Evolutionary conservation across 75 land plant species (phyloP).

Genomic region (Pseudotsuga menziesii): DNA sequence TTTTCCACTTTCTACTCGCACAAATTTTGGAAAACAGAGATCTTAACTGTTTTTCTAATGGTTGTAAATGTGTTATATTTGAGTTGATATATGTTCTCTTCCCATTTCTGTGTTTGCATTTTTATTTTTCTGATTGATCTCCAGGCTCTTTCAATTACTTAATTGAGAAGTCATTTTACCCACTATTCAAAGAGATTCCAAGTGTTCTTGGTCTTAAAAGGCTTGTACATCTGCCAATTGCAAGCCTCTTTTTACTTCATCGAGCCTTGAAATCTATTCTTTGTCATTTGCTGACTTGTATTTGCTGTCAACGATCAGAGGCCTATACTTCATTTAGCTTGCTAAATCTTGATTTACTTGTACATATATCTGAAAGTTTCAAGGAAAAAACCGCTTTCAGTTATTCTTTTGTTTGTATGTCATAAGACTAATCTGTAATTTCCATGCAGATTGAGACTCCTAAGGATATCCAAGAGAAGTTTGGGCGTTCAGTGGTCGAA

Average conservation of each 20-base stretch:
- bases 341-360: not conserved
- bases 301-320: not conserved
- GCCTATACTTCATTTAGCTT: not conserved
- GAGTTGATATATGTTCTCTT: not conserved
- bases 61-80: not conserved
- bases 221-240: not conserved
- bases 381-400: not conserved
- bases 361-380: not conserved
- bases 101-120: not conserved
- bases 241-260: not conserved
- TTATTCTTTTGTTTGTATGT: not conserved
- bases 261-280: not conserved
- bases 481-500: conserved; percentile 76
- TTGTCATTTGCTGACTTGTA: not conserved
- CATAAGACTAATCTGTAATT: not conserved
- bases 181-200: not conserved
- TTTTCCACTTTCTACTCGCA: not conserved
- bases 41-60: not conserved
- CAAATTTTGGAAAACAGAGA: not conserved
- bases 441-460: conserved; percentile 81
- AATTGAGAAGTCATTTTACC: not conserved
- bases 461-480: conserved; percentile 77
- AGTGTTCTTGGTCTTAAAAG: not conserved
- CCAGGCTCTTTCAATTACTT: not conserved
- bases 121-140: conserved; percentile 2